These are phyloP conservation scores for Scutellaria barbata DNA, from an alignment of 257 asterid species.

Conservation along the genomic window DNA sequence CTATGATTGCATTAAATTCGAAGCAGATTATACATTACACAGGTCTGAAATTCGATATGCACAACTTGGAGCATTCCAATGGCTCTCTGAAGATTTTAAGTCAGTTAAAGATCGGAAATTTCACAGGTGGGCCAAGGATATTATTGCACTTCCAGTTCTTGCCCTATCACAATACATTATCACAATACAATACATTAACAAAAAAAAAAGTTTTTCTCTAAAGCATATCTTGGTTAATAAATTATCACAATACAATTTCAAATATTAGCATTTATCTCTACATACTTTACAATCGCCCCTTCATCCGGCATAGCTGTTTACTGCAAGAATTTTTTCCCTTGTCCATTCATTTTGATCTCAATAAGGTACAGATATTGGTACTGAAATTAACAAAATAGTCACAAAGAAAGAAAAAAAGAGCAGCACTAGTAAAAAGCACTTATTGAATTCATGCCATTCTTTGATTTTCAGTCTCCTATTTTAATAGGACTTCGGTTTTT, in stretches of 20 bases:
- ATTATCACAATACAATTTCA: background rate
- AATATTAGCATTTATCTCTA: background rate
- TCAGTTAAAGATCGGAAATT: background rate
- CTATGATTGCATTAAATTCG: background rate
- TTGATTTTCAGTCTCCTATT: background rate
- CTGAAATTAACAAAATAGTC: background rate
- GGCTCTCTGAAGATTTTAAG: background rate
- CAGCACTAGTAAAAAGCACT: background rate
- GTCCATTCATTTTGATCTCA: background rate
- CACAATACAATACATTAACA: too few species aligned
- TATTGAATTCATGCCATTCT: background rate
- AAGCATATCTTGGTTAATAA: background rate
- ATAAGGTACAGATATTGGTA: background rate
- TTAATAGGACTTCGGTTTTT: background rate
- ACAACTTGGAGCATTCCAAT: slow-evolving; percentile 13
- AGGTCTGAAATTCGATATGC: background rate
- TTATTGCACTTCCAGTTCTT: background rate
- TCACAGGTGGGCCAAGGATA: background rate
- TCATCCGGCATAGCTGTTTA: background rate
- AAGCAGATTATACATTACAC: slow-evolving; percentile 16
- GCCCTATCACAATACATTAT: too few species aligned
- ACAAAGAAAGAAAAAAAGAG: background rate
- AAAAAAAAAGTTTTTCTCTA: background rate
- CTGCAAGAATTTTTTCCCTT: background rate
- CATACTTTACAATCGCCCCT: background rate